A percentile compares a stretch with the other conserved stretches of the same genome.
Evolutionary conservation across 768 basidiomycete species (phyloP).

Genomic region (Termitomyces sp.): DNA sequence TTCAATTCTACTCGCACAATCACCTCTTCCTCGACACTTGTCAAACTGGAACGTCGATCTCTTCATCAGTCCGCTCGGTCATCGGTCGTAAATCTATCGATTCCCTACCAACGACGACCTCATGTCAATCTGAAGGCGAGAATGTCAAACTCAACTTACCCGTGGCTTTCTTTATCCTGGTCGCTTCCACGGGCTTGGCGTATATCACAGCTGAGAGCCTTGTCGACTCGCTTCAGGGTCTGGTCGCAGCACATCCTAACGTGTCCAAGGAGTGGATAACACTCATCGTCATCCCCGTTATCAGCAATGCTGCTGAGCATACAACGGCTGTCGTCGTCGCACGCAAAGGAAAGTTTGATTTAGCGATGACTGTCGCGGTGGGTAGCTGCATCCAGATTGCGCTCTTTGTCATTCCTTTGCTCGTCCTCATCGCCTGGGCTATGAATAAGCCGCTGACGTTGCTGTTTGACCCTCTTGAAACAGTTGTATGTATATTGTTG

Average conservation of each 20-base stretch:
- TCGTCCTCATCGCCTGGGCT: conserved; percentile 28
- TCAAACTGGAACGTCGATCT: conserved; percentile 17
- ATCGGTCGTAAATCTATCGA: background rate
- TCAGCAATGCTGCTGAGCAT: conserved; percentile 37
- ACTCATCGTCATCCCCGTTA: conserved; percentile 37
- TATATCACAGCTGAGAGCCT: conserved; percentile 34
- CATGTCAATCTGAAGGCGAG: background rate
- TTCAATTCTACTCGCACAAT: conserved; percentile 51
- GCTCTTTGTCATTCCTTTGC: conserved; percentile 34
- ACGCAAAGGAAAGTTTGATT: conserved; percentile 35
- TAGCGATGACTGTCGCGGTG: conserved; percentile 38
- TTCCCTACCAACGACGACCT: background rate
- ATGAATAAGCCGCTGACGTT: background rate
- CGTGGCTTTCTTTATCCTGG: background rate
- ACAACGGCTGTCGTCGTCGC: conserved; percentile 37
- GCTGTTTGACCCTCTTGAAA: background rate
- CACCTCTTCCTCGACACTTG: conserved; percentile 35
- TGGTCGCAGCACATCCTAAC: conserved; percentile 28
- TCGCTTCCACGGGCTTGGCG: background rate
- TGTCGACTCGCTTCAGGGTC: conserved; percentile 34
- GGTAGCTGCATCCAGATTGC: conserved; percentile 40
- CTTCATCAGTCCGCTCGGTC: background rate
- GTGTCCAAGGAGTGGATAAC: conserved; percentile 42
- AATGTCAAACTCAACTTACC: background rate
- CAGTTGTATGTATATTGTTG: background rate